Evolutionary conservation across 805 yeast genomes (phyloP).

Genomic region (Kluyveromyces dobzhanskii): DNA sequence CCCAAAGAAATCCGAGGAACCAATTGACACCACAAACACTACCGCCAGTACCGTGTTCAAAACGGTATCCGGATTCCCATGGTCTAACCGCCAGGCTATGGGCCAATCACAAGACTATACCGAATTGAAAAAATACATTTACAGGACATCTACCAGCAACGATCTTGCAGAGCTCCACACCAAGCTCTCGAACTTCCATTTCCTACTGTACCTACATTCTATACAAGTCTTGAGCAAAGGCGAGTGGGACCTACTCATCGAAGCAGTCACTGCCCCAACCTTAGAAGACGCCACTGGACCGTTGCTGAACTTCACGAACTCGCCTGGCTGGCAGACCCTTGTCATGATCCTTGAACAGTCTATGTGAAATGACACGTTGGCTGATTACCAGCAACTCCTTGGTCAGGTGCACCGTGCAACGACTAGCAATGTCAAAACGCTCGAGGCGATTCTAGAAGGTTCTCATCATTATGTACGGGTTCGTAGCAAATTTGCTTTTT

Average conservation of each 20-base stretch:
- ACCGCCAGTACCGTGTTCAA: constrained; percentile 32
- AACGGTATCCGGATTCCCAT: constrained; percentile 45
- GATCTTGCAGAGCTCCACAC: constrained; percentile 29
- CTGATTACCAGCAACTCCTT: no score
- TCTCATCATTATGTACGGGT: constrained; percentile 7
- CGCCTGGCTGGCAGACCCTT: constrained; percentile 80
- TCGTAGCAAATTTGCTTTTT: neutral
- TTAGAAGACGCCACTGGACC: constrained; percentile 41
- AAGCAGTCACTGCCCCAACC: constrained; percentile 37
- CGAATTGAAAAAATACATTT: constrained; percentile 44
- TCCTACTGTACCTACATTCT: constrained; percentile 49
- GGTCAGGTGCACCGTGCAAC: no score
- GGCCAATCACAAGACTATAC: constrained; percentile 66
- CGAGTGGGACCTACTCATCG: constrained; percentile 45
- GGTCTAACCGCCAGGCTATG: constrained; percentile 70
- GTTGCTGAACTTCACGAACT: constrained; percentile 34
- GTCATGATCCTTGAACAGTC: constrained; percentile 39
- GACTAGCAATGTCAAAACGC: no score
- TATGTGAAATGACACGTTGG: neutral
- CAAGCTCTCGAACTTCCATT: constrained; percentile 64
- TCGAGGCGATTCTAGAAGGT: constrained; percentile 12
- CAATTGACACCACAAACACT: neutral
- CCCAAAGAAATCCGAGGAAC: constrained; percentile 42
- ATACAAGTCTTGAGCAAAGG: constrained; percentile 47
- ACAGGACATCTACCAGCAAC: constrained; percentile 18